Evolutionary conservation across 2,329 filamentous ascomycete species (phyloP), one percentile per base, ranked within the genome.

Genomic region (Paecilomyces sp.): DNA sequence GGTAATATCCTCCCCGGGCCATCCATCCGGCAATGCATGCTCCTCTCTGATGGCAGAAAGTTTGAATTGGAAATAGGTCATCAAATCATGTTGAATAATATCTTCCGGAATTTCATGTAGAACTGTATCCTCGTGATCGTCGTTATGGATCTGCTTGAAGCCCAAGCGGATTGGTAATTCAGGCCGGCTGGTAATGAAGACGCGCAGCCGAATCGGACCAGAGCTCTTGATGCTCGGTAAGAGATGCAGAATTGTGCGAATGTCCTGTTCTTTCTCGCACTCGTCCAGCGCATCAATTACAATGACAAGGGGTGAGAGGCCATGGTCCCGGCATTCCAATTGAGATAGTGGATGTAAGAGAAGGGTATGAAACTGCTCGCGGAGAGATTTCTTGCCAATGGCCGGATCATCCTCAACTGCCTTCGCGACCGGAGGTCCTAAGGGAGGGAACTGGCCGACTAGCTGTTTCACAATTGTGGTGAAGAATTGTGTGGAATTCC

Each of bases 401-500:
- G 58, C 55, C 18, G 59, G 64, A 58, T 67, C 60, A 15, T 63
- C 28, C 5, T 65, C 54, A 54, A 71, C 58, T 13, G 61, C 60
- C 31, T 66, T 57, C 53, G 25, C 24, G 25, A 68, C 54, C 24
- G 13, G 51, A 36, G 58, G 33, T 9, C 50, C 68, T 3, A 77
- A 52, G 7, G 54, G 55, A 13, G 75, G 73, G 15, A 72, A 56
- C n/a, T 63, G 64, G 1, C 18, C 28, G 0, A 72, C 72, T 54
- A 81, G 30, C 41, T 61, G 60, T 25, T 24, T 54, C 1, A 33
- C 52, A 7, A 61, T 67, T 0, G 75, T 79, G 0, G 74, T 66
- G 15, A 80, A 70, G 41, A 81, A 68, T 56, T 67, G 68, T 3
- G 62, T 60, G 2, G 70, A 67, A 33, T 66, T 67, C 5, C 71